Evolutionary conservation across 208 protist species (phyloP).

Genomic region (Wallacemonas collosoma): DNA sequence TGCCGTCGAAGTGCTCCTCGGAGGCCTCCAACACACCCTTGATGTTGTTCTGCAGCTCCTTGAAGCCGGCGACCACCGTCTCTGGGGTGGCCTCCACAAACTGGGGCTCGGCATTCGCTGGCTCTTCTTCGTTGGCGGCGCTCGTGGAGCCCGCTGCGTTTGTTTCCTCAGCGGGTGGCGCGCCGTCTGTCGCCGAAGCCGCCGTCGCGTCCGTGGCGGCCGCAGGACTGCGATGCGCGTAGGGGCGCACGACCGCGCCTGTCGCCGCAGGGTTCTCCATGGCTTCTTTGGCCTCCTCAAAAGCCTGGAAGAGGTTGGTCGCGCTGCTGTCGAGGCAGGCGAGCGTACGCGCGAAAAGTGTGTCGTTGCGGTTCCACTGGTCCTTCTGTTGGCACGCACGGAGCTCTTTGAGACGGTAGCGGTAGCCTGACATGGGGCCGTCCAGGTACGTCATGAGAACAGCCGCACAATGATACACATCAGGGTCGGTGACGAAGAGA

Average conservation of each 20-base stretch:
- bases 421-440: constrained; percentile 63
- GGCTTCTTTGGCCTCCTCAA: constrained; percentile 30
- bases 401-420: constrained; percentile 79
- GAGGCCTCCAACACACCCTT: constrained; percentile 62
- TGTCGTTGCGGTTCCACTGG: constrained; percentile 72
- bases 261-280: constrained; percentile 14
- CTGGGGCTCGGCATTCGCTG: background rate
- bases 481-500: constrained; percentile 82
- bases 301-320: constrained; percentile 41
- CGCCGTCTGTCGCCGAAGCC: background rate
- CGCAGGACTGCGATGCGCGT: background rate
- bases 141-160: background rate
- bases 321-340: constrained; percentile 57
- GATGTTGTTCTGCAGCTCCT: constrained; percentile 61
- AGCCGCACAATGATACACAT: constrained; percentile 80
- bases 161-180: background rate
- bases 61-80: constrained; percentile 42
- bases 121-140: background rate
- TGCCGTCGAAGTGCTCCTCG: constrained; percentile 73
- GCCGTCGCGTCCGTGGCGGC: constrained; percentile 4
- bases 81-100: constrained; percentile 28
- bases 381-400: constrained; percentile 83
- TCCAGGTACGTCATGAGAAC: constrained; percentile 66
- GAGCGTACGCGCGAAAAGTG: constrained; percentile 60
- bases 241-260: background rate